phyloP scores from a whole-genome alignment of 1,139 yeast species.

The Geotrichum fermentans region DNA sequence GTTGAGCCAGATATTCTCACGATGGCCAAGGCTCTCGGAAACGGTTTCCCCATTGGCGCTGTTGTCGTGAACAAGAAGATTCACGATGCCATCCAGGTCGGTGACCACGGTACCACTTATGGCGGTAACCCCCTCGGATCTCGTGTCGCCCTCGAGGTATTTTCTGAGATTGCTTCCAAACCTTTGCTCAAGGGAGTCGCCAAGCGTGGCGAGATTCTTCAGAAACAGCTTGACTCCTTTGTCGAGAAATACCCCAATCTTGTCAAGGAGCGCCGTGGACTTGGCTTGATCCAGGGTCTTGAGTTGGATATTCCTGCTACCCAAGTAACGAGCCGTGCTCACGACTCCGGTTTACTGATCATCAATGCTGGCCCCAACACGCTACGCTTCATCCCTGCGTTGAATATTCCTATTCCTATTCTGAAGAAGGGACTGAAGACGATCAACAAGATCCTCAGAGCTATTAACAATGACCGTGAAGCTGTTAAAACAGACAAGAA shows the following conservation, averaged over 20 bases:
- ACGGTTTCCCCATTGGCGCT: constrained; percentile 97
- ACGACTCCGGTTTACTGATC: constrained; percentile 73
- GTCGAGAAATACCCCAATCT: constrained; percentile 54
- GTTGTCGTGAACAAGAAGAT: constrained; percentile 79
- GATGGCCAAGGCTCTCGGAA: constrained; percentile 92
- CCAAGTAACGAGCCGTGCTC: constrained; percentile 60
- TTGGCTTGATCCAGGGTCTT: constrained; percentile 79
- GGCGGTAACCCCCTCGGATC: constrained; percentile 96
- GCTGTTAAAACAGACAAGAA: neutral
- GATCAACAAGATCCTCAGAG: constrained; percentile 10
- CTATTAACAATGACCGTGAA: constrained; percentile 13
- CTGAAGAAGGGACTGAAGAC: constrained; percentile 59
- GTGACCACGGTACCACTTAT: constrained; percentile 96
- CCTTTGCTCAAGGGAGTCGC: constrained; percentile 58
- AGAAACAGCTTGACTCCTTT: constrained; percentile 48
- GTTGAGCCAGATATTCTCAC: constrained; percentile 94
- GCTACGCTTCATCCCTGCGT: constrained; percentile 84
- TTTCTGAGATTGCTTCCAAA: constrained; percentile 58
- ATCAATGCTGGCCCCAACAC: constrained; percentile 92
- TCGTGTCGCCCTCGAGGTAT: constrained; percentile 70
- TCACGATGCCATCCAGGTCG: constrained; percentile 67
- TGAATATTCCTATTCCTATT: constrained; percentile 68
- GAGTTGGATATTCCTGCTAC: constrained; percentile 67
- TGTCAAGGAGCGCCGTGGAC: constrained; percentile 65
- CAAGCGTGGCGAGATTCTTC: constrained; percentile 53